phyloP scores from a whole-genome alignment of 2,329 filamentous ascomycete genomes.

The Aspergillus transmontanensis region DNA sequence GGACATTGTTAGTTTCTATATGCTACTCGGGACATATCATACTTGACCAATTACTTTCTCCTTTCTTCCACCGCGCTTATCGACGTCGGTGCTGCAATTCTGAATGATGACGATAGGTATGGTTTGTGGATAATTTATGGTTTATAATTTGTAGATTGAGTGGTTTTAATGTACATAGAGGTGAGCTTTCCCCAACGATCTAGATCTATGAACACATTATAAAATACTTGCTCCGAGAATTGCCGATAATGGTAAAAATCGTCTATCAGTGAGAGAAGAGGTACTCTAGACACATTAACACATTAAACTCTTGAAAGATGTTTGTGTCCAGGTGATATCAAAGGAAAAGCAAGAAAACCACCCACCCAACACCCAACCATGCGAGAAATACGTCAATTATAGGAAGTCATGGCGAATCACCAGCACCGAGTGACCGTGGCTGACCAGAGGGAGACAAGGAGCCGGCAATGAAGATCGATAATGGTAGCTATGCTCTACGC shows the following conservation, averaged over 20 bases:
- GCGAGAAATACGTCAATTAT: neutral
- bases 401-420: neutral
- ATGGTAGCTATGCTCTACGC: neutral
- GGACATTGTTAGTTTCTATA: conserved; percentile 1
- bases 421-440: neutral
- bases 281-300: neutral
- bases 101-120: neutral
- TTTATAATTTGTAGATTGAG: neutral
- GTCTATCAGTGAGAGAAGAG: neutral
- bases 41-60: neutral
- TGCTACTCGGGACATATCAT: neutral
- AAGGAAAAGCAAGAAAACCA: neutral
- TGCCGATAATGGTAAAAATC: neutral
- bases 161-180: neutral
- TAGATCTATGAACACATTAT: neutral
- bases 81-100: neutral
- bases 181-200: neutral
- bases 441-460: neutral
- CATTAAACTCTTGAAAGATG: neutral
- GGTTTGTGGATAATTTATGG: neutral
- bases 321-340: neutral
- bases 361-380: neutral
- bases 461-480: neutral
- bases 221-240: neutral
- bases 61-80: neutral